A percentile compares a stretch with the other conserved stretches of the same genome.
Conservation (phyloP, 2,329 filamentous ascomycete species). For the Colletotrichum eremochloae region DNA sequence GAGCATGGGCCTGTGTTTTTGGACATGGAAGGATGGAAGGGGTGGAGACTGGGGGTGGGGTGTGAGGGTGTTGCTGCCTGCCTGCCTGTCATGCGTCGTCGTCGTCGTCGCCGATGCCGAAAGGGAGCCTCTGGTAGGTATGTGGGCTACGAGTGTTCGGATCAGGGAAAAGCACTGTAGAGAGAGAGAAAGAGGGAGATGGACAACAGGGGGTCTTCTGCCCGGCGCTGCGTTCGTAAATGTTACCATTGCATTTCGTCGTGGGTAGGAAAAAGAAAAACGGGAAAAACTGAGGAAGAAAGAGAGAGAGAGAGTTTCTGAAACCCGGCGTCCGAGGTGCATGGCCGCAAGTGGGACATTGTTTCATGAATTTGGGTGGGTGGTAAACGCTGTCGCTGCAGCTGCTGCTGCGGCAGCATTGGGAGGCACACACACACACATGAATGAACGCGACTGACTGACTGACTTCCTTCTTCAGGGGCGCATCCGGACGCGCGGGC, state of each 20-base stretch:
- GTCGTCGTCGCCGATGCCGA: not conserved
- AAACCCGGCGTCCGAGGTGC: conserved; percentile 10
- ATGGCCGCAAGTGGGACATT: not conserved
- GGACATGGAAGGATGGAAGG: not conserved
- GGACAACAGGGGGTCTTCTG: not conserved
- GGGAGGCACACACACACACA: not conserved
- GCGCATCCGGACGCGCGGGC: not conserved
- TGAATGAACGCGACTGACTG: not conserved
- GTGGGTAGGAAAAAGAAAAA: not conserved
- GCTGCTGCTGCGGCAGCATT: too few relatives aligned
- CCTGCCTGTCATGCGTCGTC: not conserved
- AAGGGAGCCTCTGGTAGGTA: not conserved
- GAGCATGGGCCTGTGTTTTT: not conserved
- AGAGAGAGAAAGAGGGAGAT: not conserved
- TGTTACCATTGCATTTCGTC: not conserved
- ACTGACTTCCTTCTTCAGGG: not conserved
- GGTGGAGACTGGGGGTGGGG: not conserved
- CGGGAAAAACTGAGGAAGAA: not conserved
- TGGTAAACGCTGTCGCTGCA: not conserved
- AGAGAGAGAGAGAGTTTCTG: not conserved
- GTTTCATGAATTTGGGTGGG: conserved; percentile 10
- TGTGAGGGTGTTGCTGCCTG: not conserved
- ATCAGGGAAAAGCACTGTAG: not conserved
- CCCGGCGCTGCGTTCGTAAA: not conserved
- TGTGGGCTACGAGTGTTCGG: conserved; percentile 8